Percentiles rank a stretch among this genome's conserved stretches.
Evolutionary conservation across 306 rosid species (phyloP).

Genomic region (Quillaja saponaria): DNA sequence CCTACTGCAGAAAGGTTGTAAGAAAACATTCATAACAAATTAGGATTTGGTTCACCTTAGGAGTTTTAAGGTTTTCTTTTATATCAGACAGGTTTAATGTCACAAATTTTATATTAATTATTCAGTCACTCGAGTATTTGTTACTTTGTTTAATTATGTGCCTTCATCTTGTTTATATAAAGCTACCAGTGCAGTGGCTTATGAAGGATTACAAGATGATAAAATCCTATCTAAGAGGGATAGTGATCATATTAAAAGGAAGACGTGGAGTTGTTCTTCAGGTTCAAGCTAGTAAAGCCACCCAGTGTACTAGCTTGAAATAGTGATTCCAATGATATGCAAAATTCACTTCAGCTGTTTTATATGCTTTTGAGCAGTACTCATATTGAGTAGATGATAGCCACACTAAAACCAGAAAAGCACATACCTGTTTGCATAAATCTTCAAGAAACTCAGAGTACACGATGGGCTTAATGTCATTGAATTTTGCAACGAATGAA

Average conservation of each 20-base stretch:
- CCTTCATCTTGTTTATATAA: too few relatives aligned
- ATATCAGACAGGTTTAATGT: too few relatives aligned
- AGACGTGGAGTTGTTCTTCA: too few relatives aligned
- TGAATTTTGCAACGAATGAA: slow-evolving; percentile 93
- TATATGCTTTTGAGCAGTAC: slow-evolving; percentile 6
- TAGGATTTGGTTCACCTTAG: background rate
- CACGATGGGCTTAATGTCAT: slow-evolving; percentile 79
- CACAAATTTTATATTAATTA: too few relatives aligned
- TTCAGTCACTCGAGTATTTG: too few relatives aligned
- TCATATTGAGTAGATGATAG: background rate
- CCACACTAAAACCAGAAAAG: slow-evolving; percentile 25
- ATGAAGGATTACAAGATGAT: too few relatives aligned
- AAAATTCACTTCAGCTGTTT: slow-evolving; percentile 8
- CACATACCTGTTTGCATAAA: slow-evolving; percentile 88
- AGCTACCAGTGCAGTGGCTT: too few relatives aligned
- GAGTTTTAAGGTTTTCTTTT: too few relatives aligned
- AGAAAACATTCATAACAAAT: slow-evolving; percentile 16
- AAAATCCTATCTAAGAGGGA: too few relatives aligned
- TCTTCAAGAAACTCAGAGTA: slow-evolving; percentile 97
- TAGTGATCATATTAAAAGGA: too few relatives aligned
- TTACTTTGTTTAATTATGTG: too few relatives aligned
- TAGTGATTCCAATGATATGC: slow-evolving; percentile 14
- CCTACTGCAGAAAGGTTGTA: background rate
- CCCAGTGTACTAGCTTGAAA: slow-evolving; percentile 10
- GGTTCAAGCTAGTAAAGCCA: background rate